Base-by-base conservation (phyloP, 2,329 filamentous ascomycete genomes). In the Fusarium brevicatenulatum region DNA sequence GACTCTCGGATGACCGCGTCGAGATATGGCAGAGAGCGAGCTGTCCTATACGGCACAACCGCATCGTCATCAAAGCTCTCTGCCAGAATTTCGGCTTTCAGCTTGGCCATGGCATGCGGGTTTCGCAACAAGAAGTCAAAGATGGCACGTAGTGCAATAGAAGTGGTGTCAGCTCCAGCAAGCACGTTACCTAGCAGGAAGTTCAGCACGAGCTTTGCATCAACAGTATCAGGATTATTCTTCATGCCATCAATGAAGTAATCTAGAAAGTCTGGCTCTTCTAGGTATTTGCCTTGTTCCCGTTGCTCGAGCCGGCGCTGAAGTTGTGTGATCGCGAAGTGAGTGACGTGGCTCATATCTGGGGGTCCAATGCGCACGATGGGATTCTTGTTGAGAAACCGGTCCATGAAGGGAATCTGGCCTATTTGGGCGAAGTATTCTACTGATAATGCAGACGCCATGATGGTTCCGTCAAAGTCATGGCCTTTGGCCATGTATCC, bases 1-100 rank as follows among this genome's bases (percentile, higher is more conserved):
- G 83, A 80, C 76, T 89, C 87, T 28, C 83, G 83, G 23, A 88
- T 79, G 5, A 86, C 82, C 1, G 86, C 85, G 39, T 83, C 79
- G 9, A 87, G 78, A 65, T 70, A 73, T 2, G 68, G 65, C 19
- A 73, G 55, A 7, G 68, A 56, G 13, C 68, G 46, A 21, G 68
- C 65, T 13, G 43, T 50, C n/a, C 62, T 64, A 19, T 58, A 73
- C 2, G 65, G 47, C 30, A 56, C 57, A 56, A 61, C 34, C 9
- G 46, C 53, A 19, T 32, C 13, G 12, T 19, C 11, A 13, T 30
- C n/a, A 18, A 71, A 30, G n/a, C 63, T 37, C 3, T 46, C 55
- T 4, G 54, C 49, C 2, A 64, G 4, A 4, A 69, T 36, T 7
- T 69, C 70, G 2, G 39, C 23, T 21, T 62, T 58, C 3, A 69